Evolutionary conservation across 768 basidiomycete species (phyloP), one percentile per base, ranked within the genome.

Genomic region (Boletus rubroflammeus): DNA sequence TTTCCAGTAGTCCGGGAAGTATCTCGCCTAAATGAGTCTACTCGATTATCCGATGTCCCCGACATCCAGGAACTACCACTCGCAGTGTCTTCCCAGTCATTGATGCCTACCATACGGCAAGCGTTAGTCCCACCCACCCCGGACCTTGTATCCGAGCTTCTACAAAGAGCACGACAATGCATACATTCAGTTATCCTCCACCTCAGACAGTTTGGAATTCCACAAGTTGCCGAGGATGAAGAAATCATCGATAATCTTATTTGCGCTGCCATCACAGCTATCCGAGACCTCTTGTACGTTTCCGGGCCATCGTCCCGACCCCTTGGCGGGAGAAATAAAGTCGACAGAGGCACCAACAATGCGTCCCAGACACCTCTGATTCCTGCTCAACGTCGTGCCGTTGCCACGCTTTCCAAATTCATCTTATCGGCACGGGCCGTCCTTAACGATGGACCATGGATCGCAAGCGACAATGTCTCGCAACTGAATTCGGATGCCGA

Each of bases 391-490:
- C 78, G 90, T 49, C 89, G 89, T 54, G 85, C 93, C 19, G 88
- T 91, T 5, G 90, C 91, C 0, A 93, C 91, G 0, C 77, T 95
- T 4, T 93, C 91, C 35, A 88, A 93, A 65, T 81, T 97, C 28
- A 86, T 95, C 32, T 78, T 95, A 2, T 91, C 89, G 10, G 85
- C 90, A 1, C 85, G 93, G 26, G 93, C 94, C 2, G 83, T 89
- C 67, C 76, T 86, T 3, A 81, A 78, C 48, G 61, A 69, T 50
- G 71, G 60, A 2, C 65, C 69, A 0, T 67, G 69, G 71, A 60
- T 35, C 13, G 25, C 38, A 10, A 54, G 26, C 23, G 62, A 67
- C 25, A 55, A 48, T 17, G 59, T 70, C 5, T 60, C 56, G 3
- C 81, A 87, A 36, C 86, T 90, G 60, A 82, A 83, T 59, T 76